Evolutionary conservation across 768 basidiomycete species (phyloP), one percentile per base, ranked within the genome.

Genomic region (Mycena galericulata): DNA sequence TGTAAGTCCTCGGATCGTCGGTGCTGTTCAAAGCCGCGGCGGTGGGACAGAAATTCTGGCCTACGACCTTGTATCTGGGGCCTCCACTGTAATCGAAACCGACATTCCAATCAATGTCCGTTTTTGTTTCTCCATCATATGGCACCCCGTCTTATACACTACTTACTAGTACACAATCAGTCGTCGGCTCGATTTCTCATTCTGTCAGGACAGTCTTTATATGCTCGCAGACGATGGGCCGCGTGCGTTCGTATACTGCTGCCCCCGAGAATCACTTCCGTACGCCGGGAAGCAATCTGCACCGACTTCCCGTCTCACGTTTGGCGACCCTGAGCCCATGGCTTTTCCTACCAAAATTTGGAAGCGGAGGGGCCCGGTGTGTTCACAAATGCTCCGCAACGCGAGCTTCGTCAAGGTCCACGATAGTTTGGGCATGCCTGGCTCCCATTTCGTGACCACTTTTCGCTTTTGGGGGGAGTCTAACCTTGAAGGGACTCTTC

Each of bases 1-100:
- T 43, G 68, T 69, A 22, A 65, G 68, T 34, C 22, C 68, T 32
- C 50, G n/a, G 38, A 49, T 69, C 30, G 68, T 69, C 47, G 68
- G 68, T 11, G 68, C 58, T 22, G 63, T 65, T 22, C 68, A 65
- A 54, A 56, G 36, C 22, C 58, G 57, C 26, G 51, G 32, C 50
- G 34, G 29, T 14, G 46, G 20, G 30, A 69, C 68, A 20, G 57
- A 69, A 34, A 55, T 69, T n/a, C 22, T 69, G 32, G 68, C 68
- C 5, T 69, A 65, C 51, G 45, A 65, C 36, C 51, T 65, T 5
- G 29, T 34, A 24, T 65, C 49, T 10, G 53, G 60, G 17, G 58
- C 32, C 1, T 30, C 15, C 14, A 61, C 68, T 3, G 47, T 56
- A 5, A 56, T 69, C 45, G 46, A 34, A 27, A 69, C 68, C 6